These are phyloP conservation scores for Botrytis paeoniae DNA, from an alignment of 2,329 filamentous ascomycete species.

Conservation along the genomic window DNA sequence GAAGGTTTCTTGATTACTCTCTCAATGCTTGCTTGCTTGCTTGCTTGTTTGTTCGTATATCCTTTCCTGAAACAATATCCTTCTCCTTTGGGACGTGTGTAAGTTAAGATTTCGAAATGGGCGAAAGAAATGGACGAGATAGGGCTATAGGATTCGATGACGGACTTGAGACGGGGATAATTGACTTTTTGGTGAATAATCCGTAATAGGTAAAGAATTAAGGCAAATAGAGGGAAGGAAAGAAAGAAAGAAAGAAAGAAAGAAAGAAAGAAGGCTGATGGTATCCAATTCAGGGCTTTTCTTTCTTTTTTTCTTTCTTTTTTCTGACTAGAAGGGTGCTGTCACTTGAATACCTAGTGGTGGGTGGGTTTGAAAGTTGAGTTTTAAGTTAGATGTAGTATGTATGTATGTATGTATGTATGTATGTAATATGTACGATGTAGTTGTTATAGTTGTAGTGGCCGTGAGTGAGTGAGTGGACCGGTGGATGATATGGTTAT, in stretches of 20 bases:
- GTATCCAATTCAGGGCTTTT: neutral
- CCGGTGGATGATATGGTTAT: too few relatives aligned
- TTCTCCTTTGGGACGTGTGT: neutral
- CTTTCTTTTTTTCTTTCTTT: neutral
- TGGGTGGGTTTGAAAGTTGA: neutral
- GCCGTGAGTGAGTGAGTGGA: neutral
- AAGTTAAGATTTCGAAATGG: neutral
- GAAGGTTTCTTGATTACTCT: neutral
- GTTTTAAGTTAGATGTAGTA: neutral
- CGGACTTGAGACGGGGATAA: slow-evolving; percentile 8
- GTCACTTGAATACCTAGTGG: neutral
- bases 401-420: too few relatives aligned
- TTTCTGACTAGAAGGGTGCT: neutral
- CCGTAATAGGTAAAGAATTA: neutral
- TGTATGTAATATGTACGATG: neutral
- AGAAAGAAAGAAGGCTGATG: neutral
- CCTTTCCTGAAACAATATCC: neutral
- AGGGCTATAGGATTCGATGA: neutral
- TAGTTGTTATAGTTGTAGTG: neutral
- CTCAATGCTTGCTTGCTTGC: neutral
- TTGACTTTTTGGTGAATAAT: neutral
- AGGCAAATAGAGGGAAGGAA: neutral
- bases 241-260: neutral
- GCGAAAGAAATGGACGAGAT: neutral
- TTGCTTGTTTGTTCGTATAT: neutral